These are phyloP conservation scores for Perkinsus olseni DNA, from an alignment of 169 alveolate species.

Conservation along the genomic window DNA sequence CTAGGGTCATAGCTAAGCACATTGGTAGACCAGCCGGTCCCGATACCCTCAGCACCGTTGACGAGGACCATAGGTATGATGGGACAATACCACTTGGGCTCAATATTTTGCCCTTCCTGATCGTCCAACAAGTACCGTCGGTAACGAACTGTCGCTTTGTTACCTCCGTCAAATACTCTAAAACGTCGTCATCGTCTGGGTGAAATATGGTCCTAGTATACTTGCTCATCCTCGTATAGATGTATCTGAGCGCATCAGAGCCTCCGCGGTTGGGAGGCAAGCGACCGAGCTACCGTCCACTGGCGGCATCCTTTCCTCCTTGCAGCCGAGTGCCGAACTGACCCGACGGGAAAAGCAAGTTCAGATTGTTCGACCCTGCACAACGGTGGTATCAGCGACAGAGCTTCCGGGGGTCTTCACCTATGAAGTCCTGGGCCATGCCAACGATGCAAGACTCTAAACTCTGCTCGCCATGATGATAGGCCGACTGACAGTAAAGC, in stretches of 20 bases:
- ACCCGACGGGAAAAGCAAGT: conserved; percentile 89
- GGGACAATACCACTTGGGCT: conserved; percentile 97
- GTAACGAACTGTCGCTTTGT: conserved; percentile 9
- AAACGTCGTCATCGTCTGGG: conserved; percentile 80
- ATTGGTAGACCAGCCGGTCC: conserved; percentile 88
- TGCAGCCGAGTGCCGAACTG: conserved; percentile 97
- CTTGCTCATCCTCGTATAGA: conserved; percentile 72
- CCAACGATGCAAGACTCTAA: conserved; percentile 91
- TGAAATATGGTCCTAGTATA: conserved; percentile 74
- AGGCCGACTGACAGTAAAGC: conserved; percentile 77
- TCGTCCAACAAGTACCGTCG: background rate
- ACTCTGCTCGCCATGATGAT: conserved; percentile 99
- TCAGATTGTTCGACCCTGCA: conserved; percentile 47
- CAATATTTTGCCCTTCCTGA: conserved; percentile 97
- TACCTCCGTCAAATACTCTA: conserved; percentile 68
- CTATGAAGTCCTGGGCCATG: conserved; percentile 99
- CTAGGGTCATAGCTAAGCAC: conserved; percentile 94
- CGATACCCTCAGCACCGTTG: conserved; percentile 99
- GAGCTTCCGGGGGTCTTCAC: conserved; percentile 74
- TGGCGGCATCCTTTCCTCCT: conserved; percentile 94
- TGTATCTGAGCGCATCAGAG: conserved; percentile 61
- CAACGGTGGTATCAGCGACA: background rate
- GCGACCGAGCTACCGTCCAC: background rate
- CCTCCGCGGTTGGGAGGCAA: conserved; percentile 17
- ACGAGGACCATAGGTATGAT: conserved; percentile 94